Evolutionary conservation across 2,329 filamentous ascomycete species (phyloP).

Genomic region (Akanthomyces uredinophilus): DNA sequence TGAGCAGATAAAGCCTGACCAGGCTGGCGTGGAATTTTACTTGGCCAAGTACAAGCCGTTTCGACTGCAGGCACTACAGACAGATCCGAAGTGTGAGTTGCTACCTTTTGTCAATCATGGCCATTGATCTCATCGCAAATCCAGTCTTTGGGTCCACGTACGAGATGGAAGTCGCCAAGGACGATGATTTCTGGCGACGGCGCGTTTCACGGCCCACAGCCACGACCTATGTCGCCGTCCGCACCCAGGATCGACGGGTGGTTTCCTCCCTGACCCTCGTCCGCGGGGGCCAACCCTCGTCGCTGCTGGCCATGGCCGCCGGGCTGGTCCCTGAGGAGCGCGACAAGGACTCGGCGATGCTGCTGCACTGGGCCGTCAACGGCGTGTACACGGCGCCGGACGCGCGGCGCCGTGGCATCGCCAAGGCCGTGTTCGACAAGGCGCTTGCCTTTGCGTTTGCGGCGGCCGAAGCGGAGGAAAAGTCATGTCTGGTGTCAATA

Average conservation of each 20-base stretch:
- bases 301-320: background rate
- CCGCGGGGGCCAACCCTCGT: background rate
- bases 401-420: conserved; percentile 4
- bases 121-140: background rate
- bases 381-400: conserved; percentile 6
- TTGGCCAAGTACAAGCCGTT: conserved; percentile 8
- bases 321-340: conserved; percentile 2
- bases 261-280: conserved; percentile 7
- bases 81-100: conserved; percentile 7
- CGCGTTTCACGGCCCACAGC: background rate
- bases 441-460: background rate
- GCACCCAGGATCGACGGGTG: background rate
- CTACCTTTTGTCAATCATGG: background rate
- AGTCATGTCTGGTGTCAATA: conserved; percentile 8
- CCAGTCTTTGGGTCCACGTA: conserved; percentile 10
- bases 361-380: conserved; percentile 11
- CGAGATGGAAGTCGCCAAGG: background rate
- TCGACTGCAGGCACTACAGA: conserved; percentile 6
- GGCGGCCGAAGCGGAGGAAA: background rate
- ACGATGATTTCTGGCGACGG: conserved; percentile 10
- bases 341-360: background rate
- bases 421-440: background rate
- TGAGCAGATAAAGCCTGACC: background rate
- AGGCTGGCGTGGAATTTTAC: conserved; percentile 6
- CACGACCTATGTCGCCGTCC: conserved; percentile 6